Conservation (phyloP, 106 monocot genomes). For the Agapanthus africanus region DNA sequence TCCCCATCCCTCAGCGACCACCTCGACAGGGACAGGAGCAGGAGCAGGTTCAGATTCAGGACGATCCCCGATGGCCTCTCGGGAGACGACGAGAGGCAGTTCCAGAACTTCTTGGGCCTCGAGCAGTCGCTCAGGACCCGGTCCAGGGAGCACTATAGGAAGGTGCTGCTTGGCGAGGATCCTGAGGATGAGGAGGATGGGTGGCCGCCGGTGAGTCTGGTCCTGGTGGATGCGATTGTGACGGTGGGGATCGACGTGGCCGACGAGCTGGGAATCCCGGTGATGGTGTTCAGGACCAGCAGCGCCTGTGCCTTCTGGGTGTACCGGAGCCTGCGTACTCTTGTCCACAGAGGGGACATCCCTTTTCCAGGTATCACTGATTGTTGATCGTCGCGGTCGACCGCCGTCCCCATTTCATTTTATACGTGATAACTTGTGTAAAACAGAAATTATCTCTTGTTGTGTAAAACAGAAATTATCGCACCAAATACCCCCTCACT, state of each 20-base stretch:
- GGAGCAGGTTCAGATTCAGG: conserved; percentile 31
- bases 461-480: too few species aligned
- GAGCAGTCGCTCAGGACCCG: conserved; percentile 14
- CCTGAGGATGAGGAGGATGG: not conserved
- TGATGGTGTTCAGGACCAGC: conserved; percentile 26
- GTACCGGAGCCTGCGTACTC: conserved; percentile 18
- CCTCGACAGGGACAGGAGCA: conserved; percentile 3
- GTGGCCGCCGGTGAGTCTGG: not conserved
- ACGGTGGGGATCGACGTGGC: conserved; percentile 27
- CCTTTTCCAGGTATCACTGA: conserved; percentile 38
- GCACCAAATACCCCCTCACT: too few species aligned
- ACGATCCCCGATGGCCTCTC: conserved; percentile 53
- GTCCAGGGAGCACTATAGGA: conserved; percentile 1
- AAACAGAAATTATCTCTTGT: too few species aligned
- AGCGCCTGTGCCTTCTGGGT: conserved; percentile 29
- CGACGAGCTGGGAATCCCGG: conserved; percentile 41
- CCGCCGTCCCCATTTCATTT: too few species aligned
- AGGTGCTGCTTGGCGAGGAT: conserved; percentile 4
- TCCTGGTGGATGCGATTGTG: conserved; percentile 7
- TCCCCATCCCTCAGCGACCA: conserved; percentile 1
- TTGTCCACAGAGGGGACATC: conserved; percentile 23
- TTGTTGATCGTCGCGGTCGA: too few species aligned
- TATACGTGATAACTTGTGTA: too few species aligned
- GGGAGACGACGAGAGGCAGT: conserved; percentile 15
- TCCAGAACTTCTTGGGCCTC: conserved; percentile 6